phyloP scores from a whole-genome alignment of 805 yeast genomes.

The Scheffersomyces ergatensis region DNA sequence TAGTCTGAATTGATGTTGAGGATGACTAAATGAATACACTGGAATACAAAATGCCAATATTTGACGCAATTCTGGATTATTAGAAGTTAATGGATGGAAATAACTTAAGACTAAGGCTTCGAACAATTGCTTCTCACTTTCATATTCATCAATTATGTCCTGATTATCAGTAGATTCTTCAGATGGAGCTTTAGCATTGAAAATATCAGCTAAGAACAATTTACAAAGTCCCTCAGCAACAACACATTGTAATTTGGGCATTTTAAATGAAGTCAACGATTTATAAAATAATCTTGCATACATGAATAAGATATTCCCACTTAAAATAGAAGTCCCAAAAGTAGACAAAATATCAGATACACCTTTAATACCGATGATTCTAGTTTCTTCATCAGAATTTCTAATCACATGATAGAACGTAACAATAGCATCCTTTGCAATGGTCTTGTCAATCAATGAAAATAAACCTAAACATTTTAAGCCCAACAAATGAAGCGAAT shows the following conservation, averaged over 20 bases:
- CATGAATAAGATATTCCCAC: slow-evolving; percentile 3
- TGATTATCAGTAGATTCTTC: slow-evolving; percentile 9
- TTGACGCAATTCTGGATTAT: slow-evolving; percentile 69
- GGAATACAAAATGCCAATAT: slow-evolving; percentile 86
- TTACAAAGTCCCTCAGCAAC: slow-evolving; percentile 89
- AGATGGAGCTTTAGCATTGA: slow-evolving; percentile 41
- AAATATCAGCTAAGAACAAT: slow-evolving; percentile 71
- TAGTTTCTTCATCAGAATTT: slow-evolving; percentile 61
- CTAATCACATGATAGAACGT: slow-evolving; percentile 67
- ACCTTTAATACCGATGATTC: slow-evolving; percentile 61
- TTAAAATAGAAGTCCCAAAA: slow-evolving; percentile 54
- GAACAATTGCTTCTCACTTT: slow-evolving; percentile 44
- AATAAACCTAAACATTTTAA: slow-evolving; percentile 76
- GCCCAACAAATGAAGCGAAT: slow-evolving; percentile 61
- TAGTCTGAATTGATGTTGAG: slow-evolving; percentile 65
- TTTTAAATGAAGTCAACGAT: slow-evolving; percentile 52
- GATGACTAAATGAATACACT: slow-evolving; percentile 77
- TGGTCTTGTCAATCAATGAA: slow-evolving; percentile 61
- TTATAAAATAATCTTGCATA: slow-evolving; percentile 65
- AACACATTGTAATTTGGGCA: slow-evolving; percentile 69
- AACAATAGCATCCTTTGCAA: slow-evolving; percentile 66
- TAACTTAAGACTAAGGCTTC: slow-evolving; percentile 72
- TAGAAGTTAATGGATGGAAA: slow-evolving; percentile 64
- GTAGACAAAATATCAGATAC: slow-evolving; percentile 76
- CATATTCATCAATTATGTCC: slow-evolving; percentile 17